Base-by-base conservation (phyloP, 2,329 filamentous ascomycete genomes). In the Venturiaceae sp. region DNA sequence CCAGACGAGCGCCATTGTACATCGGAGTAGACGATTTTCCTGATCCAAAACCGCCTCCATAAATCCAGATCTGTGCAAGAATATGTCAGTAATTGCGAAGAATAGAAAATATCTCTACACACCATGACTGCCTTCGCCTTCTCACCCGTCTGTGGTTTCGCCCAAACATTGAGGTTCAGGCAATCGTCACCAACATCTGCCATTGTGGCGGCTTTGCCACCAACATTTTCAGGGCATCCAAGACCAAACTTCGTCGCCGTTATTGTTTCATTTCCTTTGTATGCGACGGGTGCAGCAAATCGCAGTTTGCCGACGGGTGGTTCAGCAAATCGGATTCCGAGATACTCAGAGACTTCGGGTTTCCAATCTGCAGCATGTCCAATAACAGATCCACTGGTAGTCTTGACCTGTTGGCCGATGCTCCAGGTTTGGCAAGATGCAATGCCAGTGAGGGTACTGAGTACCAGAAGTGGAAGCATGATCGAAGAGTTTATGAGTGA, bases 1-100 rank as follows among this genome's bases (percentile, higher is more conserved):
- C 59, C 16, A 60, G 46, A 3, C 54, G 33, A 21, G 59, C 55
- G 30, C 59, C 59, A 30, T 59, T 37, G 30, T 61, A 61, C 3
- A 34, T 8, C 5, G 44, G 53, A 2, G 34, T 32, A 1, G 26
- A 28, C 7, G 50, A 33, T 32, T 57, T 56, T 16, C 54, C 59
- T 5, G 26, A 44, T 1, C 23, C 30, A 32, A 61, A 61, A 1
- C 39, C 60, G 13, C 59, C 59, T 14, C 59, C 59, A 55, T 53
- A 55, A 34, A 60, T 60, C 57, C 57, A 60, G 19, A 60, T 46
- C 72, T 60, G 78, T 75, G 60, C 74, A 78, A 1, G 75, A 74
- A 0, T 77, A 44, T 8, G n/a, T 44, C 16, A 71, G 33, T 75
- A 69, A 16, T 74, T 65, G 28, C 75, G 75, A 30, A 77, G 77